These are phyloP conservation scores for Colletotrichum spaethianum DNA, from an alignment of 2,329 filamentous ascomycete genomes.

Conservation along the genomic window DNA sequence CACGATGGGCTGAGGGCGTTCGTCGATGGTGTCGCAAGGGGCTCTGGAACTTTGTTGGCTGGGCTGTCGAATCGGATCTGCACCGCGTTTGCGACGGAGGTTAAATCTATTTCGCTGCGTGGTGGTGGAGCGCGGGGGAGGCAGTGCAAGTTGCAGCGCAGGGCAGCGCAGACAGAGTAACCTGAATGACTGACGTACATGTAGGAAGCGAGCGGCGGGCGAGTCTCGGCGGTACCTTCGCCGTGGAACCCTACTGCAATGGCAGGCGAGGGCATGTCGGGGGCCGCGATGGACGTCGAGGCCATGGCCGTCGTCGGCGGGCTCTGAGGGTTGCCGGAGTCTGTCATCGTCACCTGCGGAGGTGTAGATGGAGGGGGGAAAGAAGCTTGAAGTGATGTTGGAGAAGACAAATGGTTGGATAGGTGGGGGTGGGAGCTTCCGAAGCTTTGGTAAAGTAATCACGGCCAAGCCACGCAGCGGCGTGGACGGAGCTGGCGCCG, in stretches of 20 bases:
- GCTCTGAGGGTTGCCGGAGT: slow-evolving; percentile 18
- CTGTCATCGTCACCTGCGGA: slow-evolving; percentile 21
- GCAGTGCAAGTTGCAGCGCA: slow-evolving; percentile 41
- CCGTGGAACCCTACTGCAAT: slow-evolving; percentile 41
- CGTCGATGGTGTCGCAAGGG: slow-evolving; percentile 71
- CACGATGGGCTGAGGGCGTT: slow-evolving; percentile 70
- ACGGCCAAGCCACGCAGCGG: slow-evolving; percentile 4
- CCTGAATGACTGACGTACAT: slow-evolving; percentile 55
- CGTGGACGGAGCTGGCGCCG: slow-evolving; percentile 13
- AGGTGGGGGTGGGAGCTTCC: slow-evolving; percentile 12
- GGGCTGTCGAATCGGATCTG: slow-evolving; percentile 42
- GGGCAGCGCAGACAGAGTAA: slow-evolving; percentile 11
- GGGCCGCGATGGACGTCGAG: slow-evolving; percentile 20
- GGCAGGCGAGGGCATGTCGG: slow-evolving; percentile 36
- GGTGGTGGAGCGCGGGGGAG: slow-evolving; percentile 39
- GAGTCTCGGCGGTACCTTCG: slow-evolving; percentile 41
- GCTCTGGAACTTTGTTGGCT: slow-evolving; percentile 59
- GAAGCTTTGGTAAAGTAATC: not conserved
- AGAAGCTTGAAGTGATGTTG: not conserved
- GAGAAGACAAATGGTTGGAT: slow-evolving; percentile 24
- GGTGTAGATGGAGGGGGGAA: not conserved
- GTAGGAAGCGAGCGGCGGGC: slow-evolving; percentile 54
- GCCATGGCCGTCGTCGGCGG: slow-evolving; percentile 39
- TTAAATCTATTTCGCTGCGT: slow-evolving; percentile 32
- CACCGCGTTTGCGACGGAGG: slow-evolving; percentile 18